Conservation (phyloP, 129 eudicot genomes). For the Deinandra increscens region DNA sequence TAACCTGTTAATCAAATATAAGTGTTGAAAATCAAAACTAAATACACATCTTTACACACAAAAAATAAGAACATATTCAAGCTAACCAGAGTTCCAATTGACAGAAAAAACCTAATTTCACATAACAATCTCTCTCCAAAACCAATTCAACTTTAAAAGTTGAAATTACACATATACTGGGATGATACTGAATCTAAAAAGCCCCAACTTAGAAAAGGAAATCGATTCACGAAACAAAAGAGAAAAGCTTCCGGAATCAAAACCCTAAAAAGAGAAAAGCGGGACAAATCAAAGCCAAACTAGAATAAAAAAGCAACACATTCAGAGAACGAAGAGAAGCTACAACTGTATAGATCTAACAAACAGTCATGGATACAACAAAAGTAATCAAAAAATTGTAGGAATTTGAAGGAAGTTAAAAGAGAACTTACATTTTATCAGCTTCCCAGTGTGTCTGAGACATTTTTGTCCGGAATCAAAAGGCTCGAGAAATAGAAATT, state of each 20-base stretch:
- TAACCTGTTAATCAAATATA: conserved; percentile 52
- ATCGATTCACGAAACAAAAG: not conserved
- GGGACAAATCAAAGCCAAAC: conserved; percentile 12
- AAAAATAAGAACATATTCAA: not conserved
- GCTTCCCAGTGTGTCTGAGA: conserved; percentile 99
- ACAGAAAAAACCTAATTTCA: not conserved
- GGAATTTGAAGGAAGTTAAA: not conserved
- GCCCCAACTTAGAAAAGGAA: conserved; percentile 1
- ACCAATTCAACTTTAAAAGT: not conserved
- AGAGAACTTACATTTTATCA: conserved; percentile 79
- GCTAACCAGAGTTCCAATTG: not conserved
- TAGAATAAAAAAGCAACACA: not conserved
- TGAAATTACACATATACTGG: not conserved
- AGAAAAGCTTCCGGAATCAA: conserved; percentile 17
- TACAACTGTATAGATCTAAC: conserved; percentile 36
- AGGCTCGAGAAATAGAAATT: conserved; percentile 11
- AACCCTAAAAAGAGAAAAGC: conserved; percentile 36
- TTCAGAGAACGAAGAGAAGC: not conserved
- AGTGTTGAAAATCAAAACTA: not conserved
- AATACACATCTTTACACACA: conserved; percentile 22
- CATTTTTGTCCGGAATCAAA: conserved; percentile 43
- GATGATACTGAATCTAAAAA: conserved; percentile 4
- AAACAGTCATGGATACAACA: conserved; percentile 6
- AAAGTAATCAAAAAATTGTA: not conserved
- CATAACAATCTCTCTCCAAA: not conserved